Percentiles rank a stretch among this genome's conserved stretches.
Evolutionary conservation across 192 early-diverging fungal genomes (phyloP).

Genomic region (Coemansia sp.): DNA sequence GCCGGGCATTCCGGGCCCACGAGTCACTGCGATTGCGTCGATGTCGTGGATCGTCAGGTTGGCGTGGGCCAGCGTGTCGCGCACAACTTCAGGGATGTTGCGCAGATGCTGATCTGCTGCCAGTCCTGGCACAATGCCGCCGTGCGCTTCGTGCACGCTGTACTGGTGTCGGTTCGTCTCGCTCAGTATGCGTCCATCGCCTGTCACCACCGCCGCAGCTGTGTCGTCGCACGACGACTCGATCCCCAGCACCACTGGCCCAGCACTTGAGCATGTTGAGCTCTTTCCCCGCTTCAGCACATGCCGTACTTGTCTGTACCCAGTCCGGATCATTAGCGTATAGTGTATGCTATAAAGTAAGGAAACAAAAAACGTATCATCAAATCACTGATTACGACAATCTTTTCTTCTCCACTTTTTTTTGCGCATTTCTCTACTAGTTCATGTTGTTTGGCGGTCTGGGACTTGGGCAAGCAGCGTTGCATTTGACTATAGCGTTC

Average conservation of each 20-base stretch:
- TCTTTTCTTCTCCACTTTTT: not conserved
- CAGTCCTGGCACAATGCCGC: conserved; percentile 71
- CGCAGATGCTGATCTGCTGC: conserved; percentile 65
- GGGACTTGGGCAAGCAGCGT: not conserved
- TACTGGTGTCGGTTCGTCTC: conserved; percentile 65
- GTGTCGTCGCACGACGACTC: conserved; percentile 84
- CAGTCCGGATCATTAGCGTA: not conserved
- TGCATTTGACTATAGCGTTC: not conserved
- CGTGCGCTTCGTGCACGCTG: conserved; percentile 64
- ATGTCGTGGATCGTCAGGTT: conserved; percentile 54
- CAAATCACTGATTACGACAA: not conserved
- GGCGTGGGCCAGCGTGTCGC: conserved; percentile 58
- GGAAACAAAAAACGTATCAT: not conserved
- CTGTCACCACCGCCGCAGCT: conserved; percentile 66
- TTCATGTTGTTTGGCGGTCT: not conserved
- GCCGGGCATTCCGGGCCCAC: conserved; percentile 70
- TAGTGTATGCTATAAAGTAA: not conserved
- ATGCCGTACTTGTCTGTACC: not conserved
- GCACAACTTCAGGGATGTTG: conserved; percentile 61
- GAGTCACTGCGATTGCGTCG: conserved; percentile 72
- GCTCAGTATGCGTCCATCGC: conserved; percentile 61
- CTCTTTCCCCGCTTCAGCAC: conserved; percentile 59
- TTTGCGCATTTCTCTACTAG: not conserved
- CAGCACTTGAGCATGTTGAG: conserved; percentile 76
- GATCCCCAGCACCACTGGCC: conserved; percentile 67